Evolutionary conservation across 2,329 filamentous ascomycete genomes (phyloP).

Genomic region (Leptosphaerulina australis): DNA sequence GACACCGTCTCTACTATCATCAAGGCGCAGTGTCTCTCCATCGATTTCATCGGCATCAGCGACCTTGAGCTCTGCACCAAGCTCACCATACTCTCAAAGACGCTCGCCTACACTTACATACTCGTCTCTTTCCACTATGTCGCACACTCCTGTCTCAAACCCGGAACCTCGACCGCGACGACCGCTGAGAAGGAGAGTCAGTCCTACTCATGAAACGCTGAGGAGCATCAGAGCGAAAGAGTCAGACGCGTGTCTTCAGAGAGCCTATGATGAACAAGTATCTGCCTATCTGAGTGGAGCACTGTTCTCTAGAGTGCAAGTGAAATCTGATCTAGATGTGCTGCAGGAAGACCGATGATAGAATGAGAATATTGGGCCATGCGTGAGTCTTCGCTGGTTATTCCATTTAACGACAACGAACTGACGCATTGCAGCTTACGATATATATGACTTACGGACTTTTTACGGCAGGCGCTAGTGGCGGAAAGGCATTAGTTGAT

Average conservation of each 20-base stretch:
- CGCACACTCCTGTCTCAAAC: slow-evolving; percentile 12
- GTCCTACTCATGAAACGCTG: slow-evolving; percentile 30
- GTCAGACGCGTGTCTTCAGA: slow-evolving; percentile 43
- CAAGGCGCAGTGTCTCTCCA: slow-evolving; percentile 9
- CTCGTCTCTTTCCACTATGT: slow-evolving; percentile 9
- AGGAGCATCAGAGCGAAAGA: slow-evolving; percentile 43
- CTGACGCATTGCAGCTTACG: neutral
- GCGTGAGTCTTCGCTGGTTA: no score
- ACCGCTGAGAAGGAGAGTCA: slow-evolving; percentile 21
- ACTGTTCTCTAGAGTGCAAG: slow-evolving; percentile 19
- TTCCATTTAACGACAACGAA: no score
- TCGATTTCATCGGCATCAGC: slow-evolving; percentile 8
- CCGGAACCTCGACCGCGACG: slow-evolving; percentile 20
- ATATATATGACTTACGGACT: neutral
- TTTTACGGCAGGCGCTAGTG: neutral
- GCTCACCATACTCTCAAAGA: slow-evolving; percentile 8
- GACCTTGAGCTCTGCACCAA: slow-evolving; percentile 8
- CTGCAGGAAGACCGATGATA: neutral
- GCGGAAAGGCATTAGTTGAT: no score
- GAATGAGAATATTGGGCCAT: neutral
- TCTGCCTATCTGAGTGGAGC: slow-evolving; percentile 39
- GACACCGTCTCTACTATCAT: slow-evolving; percentile 10
- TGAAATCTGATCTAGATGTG: neutral
- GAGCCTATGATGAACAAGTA: slow-evolving; percentile 38
- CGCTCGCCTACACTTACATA: slow-evolving; percentile 9